Percentiles rank a stretch among this genome's conserved stretches.
These are phyloP conservation scores for Picochlorum sp. DNA, from an alignment of 139 green algal species.

Conservation along the genomic window DNA sequence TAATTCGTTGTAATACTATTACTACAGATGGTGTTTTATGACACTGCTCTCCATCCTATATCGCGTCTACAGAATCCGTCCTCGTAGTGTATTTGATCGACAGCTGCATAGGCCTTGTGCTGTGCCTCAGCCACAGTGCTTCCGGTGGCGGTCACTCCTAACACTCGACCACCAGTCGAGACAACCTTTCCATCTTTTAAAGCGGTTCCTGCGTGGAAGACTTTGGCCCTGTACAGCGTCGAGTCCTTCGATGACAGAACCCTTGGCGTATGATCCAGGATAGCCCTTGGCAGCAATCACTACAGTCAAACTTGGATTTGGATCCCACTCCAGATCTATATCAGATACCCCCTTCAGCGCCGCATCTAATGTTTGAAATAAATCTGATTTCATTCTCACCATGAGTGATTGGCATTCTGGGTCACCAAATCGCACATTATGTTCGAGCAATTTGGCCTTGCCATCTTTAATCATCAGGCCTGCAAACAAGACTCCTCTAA, in stretches of 20 bases:
- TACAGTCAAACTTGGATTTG: slow-evolving; percentile 56
- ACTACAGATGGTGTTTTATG: not conserved
- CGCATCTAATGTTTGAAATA: slow-evolving; percentile 63
- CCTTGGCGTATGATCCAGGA: slow-evolving; percentile 83
- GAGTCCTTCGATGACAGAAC: slow-evolving; percentile 58
- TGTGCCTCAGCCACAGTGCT: slow-evolving; percentile 60
- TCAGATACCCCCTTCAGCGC: slow-evolving; percentile 28
- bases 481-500: slow-evolving; percentile 89
- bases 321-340: slow-evolving; percentile 6
- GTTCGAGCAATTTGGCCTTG: slow-evolving; percentile 87
- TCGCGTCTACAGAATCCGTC: slow-evolving; percentile 78
- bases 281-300: slow-evolving; percentile 90
- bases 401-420: slow-evolving; percentile 96
- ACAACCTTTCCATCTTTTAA: slow-evolving; percentile 32
- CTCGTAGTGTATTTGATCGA: slow-evolving; percentile 68
- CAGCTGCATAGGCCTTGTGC: slow-evolving; percentile 63
- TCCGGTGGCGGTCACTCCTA: slow-evolving; percentile 71
- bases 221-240: slow-evolving; percentile 63
- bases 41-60: slow-evolving; percentile 79
- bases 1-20: not conserved
- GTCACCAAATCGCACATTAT: slow-evolving; percentile 97
- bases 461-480: slow-evolving; percentile 92
- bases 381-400: slow-evolving; percentile 76
- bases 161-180: slow-evolving; percentile 63
- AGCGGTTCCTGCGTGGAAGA: slow-evolving; percentile 81